Conservation (phyloP, 306 rosid species). For the Carpinus viminea region DNA sequence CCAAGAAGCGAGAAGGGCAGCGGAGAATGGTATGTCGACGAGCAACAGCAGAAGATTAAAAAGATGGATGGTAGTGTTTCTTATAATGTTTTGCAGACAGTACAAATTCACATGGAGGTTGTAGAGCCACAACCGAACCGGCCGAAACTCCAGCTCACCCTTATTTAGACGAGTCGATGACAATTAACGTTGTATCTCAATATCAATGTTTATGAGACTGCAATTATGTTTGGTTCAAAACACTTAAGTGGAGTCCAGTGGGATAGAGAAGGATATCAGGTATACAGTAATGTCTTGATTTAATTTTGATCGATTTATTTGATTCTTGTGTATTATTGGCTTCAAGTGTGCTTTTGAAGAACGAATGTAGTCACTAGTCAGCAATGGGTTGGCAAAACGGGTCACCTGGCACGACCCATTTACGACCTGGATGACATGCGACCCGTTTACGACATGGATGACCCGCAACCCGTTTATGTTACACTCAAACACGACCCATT, state of each 20-base stretch:
- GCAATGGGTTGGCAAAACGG: too few relatives aligned
- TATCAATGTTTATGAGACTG: not conserved
- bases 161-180: constrained; percentile 38
- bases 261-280: not conserved
- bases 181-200: not conserved
- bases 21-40: constrained; percentile 89
- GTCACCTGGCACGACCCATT: too few relatives aligned
- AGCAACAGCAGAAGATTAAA: constrained; percentile 81
- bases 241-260: not conserved
- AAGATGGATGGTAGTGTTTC: constrained; percentile 84
- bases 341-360: not conserved
- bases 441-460: too few relatives aligned
- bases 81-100: constrained; percentile 64
- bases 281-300: not conserved
- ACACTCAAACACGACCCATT: too few relatives aligned
- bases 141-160: constrained; percentile 82
- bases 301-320: not conserved
- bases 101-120: constrained; percentile 82
- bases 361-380: not conserved
- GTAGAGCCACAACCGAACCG: constrained; percentile 96
- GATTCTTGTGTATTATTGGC: not conserved
- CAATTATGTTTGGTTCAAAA: not conserved
- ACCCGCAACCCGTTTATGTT: too few relatives aligned
- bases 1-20: constrained; percentile 68
- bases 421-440: too few relatives aligned